Percentiles rank a stretch among this genome's conserved stretches.
These are phyloP conservation scores for Malassezia vespertilionis DNA, from an alignment of 1,284 basidiomycete species.

Conservation along the genomic window DNA sequence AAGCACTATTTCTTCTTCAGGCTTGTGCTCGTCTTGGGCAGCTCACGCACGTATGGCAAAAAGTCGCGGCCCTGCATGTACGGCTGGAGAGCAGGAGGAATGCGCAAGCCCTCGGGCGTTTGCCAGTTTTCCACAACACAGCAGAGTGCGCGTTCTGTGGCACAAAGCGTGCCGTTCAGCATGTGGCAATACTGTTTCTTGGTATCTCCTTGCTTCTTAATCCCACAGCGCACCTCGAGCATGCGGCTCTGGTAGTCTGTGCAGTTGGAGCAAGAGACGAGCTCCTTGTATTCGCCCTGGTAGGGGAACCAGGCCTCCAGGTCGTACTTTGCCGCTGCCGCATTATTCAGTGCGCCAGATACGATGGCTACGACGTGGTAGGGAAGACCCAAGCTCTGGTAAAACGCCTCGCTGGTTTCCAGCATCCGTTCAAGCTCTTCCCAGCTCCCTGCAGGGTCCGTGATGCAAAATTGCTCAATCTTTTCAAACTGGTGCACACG, in stretches of 20 bases:
- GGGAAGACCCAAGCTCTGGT: constrained; percentile 79
- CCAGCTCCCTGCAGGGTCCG: constrained; percentile 74
- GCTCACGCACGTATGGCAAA: constrained; percentile 71
- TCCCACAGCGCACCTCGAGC: constrained; percentile 41
- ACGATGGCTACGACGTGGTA: constrained; percentile 94
- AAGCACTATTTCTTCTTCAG: constrained; percentile 60
- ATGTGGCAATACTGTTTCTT: constrained; percentile 46
- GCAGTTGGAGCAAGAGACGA: constrained; percentile 50
- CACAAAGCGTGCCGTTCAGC: constrained; percentile 73
- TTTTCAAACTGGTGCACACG: constrained; percentile 99
- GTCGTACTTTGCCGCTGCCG: constrained; percentile 93
- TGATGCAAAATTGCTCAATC: constrained; percentile 87
- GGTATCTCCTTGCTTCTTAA: constrained; percentile 45
- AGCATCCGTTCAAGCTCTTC: constrained; percentile 87
- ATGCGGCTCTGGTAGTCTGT: constrained; percentile 49
- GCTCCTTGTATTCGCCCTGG: constrained; percentile 89
- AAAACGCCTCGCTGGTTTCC: constrained; percentile 79
- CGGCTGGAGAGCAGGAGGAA: constrained; percentile 76
- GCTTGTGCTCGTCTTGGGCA: constrained; percentile 58
- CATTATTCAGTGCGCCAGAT: constrained; percentile 88
- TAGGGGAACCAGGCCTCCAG: constrained; percentile 99
- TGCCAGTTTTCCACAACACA: constrained; percentile 99
- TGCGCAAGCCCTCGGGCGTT: constrained; percentile 78
- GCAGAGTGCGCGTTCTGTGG: constrained; percentile 88
- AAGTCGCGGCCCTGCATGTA: constrained; percentile 95